These are phyloP conservation scores for Sporodiniella umbellata DNA, from an alignment of 371 early-diverging fungal genomes.

Conservation along the genomic window DNA sequence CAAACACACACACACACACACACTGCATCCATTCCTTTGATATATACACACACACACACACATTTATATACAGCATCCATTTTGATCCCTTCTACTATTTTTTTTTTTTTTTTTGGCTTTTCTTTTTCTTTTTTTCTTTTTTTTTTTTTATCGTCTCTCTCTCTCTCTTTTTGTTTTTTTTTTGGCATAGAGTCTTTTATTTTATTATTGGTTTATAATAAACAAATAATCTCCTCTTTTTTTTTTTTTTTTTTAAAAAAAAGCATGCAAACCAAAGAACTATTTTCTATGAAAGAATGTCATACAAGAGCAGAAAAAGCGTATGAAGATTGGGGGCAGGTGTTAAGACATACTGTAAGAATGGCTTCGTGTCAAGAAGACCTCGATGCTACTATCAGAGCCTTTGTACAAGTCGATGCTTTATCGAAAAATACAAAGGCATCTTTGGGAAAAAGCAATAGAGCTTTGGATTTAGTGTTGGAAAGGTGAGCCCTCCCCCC, in stretches of 20 bases:
- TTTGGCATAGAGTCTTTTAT: neutral
- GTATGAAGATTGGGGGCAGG: conserved; percentile 26
- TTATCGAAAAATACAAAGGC: conserved; percentile 23
- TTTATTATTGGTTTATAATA: neutral
- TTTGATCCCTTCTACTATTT: too few relatives aligned
- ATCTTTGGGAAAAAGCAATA: conserved; percentile 10
- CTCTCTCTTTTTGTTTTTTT: neutral
- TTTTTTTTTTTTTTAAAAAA: neutral
- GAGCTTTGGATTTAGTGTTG: conserved; percentile 9
- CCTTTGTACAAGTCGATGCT: conserved; percentile 25
- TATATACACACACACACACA: neutral
- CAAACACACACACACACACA: too few relatives aligned
- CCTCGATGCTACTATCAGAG: conserved; percentile 20
- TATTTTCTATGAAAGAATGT: conserved; percentile 24
- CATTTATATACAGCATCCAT: neutral
- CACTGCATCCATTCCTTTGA: neutral
- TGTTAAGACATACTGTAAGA: conserved; percentile 11
- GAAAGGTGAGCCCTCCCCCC: too few relatives aligned
- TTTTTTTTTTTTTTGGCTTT: neutral
- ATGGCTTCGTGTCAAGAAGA: conserved; percentile 15
- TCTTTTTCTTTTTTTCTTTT: neutral
- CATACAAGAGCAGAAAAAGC: conserved; percentile 23
- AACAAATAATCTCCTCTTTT: neutral
- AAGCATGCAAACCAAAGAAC: neutral
- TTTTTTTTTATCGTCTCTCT: neutral